A percentile compares a stretch with the other conserved stretches of the same genome.
Evolutionary conservation across 1,284 basidiomycete genomes (phyloP).

Genomic region (Chiua sp.): DNA sequence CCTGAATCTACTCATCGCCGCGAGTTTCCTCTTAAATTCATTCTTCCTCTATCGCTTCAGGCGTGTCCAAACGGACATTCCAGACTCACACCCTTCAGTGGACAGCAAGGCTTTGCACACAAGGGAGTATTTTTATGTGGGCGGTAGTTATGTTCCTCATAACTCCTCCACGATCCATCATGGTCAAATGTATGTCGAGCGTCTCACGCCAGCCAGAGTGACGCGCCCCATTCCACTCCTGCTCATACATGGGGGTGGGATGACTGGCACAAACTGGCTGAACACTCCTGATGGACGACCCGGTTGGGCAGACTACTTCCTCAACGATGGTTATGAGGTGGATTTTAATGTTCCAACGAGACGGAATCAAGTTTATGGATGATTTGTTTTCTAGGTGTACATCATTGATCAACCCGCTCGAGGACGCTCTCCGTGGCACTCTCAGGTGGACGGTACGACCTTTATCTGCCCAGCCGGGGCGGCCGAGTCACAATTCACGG

Average conservation of each 20-base stretch:
- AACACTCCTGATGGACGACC: slow-evolving; percentile 55
- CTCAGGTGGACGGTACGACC: slow-evolving; percentile 44
- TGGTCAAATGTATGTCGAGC: slow-evolving; percentile 56
- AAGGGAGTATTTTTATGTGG: slow-evolving; percentile 51
- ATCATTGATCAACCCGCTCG: slow-evolving; percentile 57
- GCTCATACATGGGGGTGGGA: slow-evolving; percentile 53
- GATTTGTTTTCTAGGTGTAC: slow-evolving; percentile 44
- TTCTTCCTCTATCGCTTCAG: slow-evolving; percentile 17
- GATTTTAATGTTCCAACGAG: background rate
- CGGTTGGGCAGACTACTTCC: slow-evolving; percentile 57
- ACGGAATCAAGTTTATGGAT: slow-evolving; percentile 3
- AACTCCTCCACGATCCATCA: slow-evolving; percentile 40
- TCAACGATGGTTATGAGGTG: slow-evolving; percentile 52
- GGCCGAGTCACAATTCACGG: slow-evolving; percentile 51
- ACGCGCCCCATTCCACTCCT: slow-evolving; percentile 47
- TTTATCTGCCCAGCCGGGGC: slow-evolving; percentile 35
- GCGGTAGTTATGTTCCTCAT: slow-evolving; percentile 41
- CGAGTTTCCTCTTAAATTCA: slow-evolving; percentile 29
- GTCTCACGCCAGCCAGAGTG: slow-evolving; percentile 43
- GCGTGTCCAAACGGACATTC: slow-evolving; percentile 4
- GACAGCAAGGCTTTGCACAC: slow-evolving; percentile 38
- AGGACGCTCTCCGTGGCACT: slow-evolving; percentile 53
- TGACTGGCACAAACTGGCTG: slow-evolving; percentile 54
- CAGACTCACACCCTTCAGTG: slow-evolving; percentile 3
- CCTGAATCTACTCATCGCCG: slow-evolving; percentile 11